Percentiles rank a stretch among this genome's conserved stretches.
Conservation (phyloP, 1,284 basidiomycete species). For the Neonothopanus nambi region DNA sequence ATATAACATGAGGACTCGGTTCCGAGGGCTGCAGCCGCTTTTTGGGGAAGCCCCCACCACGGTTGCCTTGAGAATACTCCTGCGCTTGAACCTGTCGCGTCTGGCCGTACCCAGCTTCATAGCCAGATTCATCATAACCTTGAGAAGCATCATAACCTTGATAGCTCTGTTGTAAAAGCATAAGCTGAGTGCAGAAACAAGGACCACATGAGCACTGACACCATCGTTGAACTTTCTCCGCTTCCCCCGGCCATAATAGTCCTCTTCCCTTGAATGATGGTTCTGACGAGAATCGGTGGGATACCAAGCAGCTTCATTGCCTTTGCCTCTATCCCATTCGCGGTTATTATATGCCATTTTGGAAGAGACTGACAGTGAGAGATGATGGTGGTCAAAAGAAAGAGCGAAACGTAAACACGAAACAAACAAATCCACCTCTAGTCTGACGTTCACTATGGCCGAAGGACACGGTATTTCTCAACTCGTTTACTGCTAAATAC, state of each 20-base stretch:
- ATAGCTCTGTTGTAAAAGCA: conserved; percentile 21
- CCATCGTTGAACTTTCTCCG: conserved; percentile 76
- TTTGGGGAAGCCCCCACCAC: conserved; percentile 53
- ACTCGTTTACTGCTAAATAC: conserved; percentile 7
- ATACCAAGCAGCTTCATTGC: conserved; percentile 46
- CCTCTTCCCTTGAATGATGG: conserved; percentile 62
- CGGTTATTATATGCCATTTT: conserved; percentile 71
- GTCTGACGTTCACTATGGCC: conserved; percentile 38
- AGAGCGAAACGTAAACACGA: conserved; percentile 27
- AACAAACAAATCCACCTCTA: conserved; percentile 37
- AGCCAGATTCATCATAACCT: conserved; percentile 40
- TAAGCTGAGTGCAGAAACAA: conserved; percentile 4
- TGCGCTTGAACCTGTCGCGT: conserved; percentile 30
- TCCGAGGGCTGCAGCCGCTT: conserved; percentile 78
- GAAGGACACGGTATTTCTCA: conserved; percentile 46
- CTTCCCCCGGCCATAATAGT: conserved; percentile 67
- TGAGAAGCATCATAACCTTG: conserved; percentile 53
- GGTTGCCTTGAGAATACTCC: conserved; percentile 48
- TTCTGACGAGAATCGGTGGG: conserved; percentile 37
- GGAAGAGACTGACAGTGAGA: too few relatives aligned
- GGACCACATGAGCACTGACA: conserved; percentile 40
- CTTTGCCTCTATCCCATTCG: conserved; percentile 81
- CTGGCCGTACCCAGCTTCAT: conserved; percentile 27
- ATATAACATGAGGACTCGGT: conserved; percentile 87
- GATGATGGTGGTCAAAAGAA: conserved; percentile 30